Evolutionary conservation across 2,329 filamentous ascomycete species (phyloP), one percentile per base, ranked within the genome.

Genomic region (Epichloe glyceriae): DNA sequence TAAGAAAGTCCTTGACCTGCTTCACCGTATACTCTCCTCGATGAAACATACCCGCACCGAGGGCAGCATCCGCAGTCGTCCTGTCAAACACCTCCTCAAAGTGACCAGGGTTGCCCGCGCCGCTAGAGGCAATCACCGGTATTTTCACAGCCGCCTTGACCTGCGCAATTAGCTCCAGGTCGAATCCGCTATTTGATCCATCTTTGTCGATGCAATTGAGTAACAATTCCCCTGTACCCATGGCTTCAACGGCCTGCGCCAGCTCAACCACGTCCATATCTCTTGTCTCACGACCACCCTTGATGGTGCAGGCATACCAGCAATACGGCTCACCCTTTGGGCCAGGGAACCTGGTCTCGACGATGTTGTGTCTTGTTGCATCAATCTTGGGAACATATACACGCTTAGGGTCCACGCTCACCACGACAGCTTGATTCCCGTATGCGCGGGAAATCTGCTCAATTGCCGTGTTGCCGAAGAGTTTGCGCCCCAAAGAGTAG

Each of bases 171-270:
- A 98, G 75, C 72, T 97, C 93, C 10, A 95, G 74, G 67, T 98
- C 93, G 64, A 96, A 98, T 1, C 93, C 93, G 59, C 80, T 86
- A 70, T 95, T 96, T 51, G 87, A 93, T 50, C 93, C 93, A 66
- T 98, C 93, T 64, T 86, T 88, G 73, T 98, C 93, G 61, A 98
- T 98, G 73, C 90, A 96, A 70, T 98, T 98, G 51, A 98, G 79
- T 48, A 98, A 72, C 52, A 98, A 86, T 73, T 98, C 93, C 51
- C 93, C 93, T 2, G 86, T 80, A 49, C 93, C 93, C 88, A 98
- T 94, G 51, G 88, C 89, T 71, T 98, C 89, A 37, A 97, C 91
- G 12, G 93, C 93, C 58, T 79, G 82, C 10, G 85, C 82, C 10
- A 98, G 78, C 70, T 97, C 86, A 14, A 90, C 80, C 15, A 96